Conservation (phyloP, 2,329 filamentous ascomycete species). For the Cladorrhinum sp. region DNA sequence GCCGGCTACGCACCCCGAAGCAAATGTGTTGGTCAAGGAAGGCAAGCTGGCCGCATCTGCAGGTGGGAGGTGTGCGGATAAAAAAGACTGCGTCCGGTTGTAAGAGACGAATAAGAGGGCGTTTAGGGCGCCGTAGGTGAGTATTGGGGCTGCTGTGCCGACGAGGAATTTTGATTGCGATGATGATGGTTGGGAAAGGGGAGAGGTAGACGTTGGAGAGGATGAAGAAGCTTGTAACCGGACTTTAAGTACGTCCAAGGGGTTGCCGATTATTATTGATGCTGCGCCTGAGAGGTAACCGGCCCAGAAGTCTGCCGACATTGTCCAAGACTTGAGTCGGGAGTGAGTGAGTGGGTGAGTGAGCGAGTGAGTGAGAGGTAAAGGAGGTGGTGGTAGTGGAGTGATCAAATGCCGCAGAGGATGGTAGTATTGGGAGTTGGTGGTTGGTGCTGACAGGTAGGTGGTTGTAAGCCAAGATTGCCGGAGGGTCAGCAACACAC, state of each 20-base stretch:
- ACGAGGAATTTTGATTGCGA: slow-evolving; percentile 38
- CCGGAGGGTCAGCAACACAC: no score
- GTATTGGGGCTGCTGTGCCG: slow-evolving; percentile 78
- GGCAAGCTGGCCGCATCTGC: slow-evolving; percentile 13
- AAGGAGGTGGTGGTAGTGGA: background rate
- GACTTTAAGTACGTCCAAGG: slow-evolving; percentile 68
- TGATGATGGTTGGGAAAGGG: background rate
- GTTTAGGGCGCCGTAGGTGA: slow-evolving; percentile 89
- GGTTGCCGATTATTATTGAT: slow-evolving; percentile 86
- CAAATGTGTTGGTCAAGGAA: slow-evolving; percentile 63
- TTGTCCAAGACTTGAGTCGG: slow-evolving; percentile 37
- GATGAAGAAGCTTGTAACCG: slow-evolving; percentile 65
- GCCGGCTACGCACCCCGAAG: slow-evolving; percentile 77
- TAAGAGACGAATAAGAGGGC: slow-evolving; percentile 87
- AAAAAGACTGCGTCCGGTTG: slow-evolving; percentile 69
- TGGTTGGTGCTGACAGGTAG: no score
- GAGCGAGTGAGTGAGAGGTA: background rate
- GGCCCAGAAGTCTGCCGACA: slow-evolving; percentile 92
- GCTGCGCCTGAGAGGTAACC: slow-evolving; percentile 84
- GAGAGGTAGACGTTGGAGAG: background rate
- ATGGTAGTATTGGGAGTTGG: no score
- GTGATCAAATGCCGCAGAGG: background rate
- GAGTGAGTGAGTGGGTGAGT: background rate
- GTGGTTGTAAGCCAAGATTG: no score
- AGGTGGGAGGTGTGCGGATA: slow-evolving; percentile 26